Percentiles rank a stretch among this genome's conserved stretches.
These are phyloP conservation scores for Fusarium tupiense DNA, from an alignment of 2,329 filamentous ascomycete genomes.

Conservation along the genomic window DNA sequence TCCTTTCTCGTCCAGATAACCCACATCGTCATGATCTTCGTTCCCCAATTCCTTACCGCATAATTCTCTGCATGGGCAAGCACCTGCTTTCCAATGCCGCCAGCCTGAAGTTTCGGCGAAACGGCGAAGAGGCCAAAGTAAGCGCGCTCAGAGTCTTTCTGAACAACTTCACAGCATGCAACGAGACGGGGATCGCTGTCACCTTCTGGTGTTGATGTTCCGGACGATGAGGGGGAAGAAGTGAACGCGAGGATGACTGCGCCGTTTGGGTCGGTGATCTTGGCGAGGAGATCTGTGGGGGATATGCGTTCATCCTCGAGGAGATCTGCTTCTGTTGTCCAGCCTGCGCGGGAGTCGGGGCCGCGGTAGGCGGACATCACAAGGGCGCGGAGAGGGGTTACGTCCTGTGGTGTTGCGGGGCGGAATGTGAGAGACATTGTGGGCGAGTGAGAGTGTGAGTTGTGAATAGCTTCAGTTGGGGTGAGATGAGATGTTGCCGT, in stretches of 20 bases:
- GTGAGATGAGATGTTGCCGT: background rate
- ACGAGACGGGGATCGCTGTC: constrained; percentile 44
- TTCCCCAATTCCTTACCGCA: constrained; percentile 47
- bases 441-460: background rate
- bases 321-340: constrained; percentile 59
- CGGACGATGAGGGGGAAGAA: background rate
- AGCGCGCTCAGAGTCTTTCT: constrained; percentile 41
- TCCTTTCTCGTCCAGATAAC: constrained; percentile 56
- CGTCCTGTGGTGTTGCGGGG: constrained; percentile 46
- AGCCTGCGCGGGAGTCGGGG: constrained; percentile 52
- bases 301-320: constrained; percentile 57
- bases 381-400: constrained; percentile 49
- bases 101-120: constrained; percentile 53
- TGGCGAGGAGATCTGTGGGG: constrained; percentile 46
- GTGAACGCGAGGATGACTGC: constrained; percentile 50
- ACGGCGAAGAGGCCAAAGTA: constrained; percentile 63
- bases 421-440: constrained; percentile 32
- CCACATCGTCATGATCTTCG: constrained; percentile 52
- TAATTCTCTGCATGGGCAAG: constrained; percentile 54
- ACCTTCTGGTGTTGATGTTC: constrained; percentile 14
- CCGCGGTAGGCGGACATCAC: constrained; percentile 58
- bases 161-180: constrained; percentile 57
- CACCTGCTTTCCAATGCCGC: constrained; percentile 55
- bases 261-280: constrained; percentile 52
- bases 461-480: background rate